A percentile compares a stretch with the other conserved stretches of the same genome.
phyloP scores from a whole-genome alignment of 2,329 filamentous ascomycete species.

The Aaosphaeria pasadenensis region DNA sequence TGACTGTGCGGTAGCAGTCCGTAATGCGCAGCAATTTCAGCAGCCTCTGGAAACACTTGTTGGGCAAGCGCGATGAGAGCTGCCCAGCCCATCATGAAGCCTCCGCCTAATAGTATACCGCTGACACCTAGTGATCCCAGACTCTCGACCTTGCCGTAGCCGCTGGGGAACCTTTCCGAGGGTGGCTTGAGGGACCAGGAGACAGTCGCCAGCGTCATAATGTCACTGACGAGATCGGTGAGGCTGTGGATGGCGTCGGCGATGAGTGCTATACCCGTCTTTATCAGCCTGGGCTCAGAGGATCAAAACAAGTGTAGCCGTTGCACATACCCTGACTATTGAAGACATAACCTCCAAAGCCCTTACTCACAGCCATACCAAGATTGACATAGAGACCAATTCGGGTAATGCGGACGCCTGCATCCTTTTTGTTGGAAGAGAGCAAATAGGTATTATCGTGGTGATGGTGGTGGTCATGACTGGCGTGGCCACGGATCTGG shows the following conservation, averaged over 20 bases:
- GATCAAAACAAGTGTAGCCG: too few species aligned
- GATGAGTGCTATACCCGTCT: constrained; percentile 59
- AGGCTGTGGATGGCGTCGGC: constrained; percentile 95
- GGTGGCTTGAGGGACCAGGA: constrained; percentile 88
- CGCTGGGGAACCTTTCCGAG: constrained; percentile 77
- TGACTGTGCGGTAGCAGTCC: constrained; percentile 55
- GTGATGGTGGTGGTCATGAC: constrained; percentile 67
- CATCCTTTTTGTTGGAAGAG: constrained; percentile 82
- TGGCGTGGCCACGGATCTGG: constrained; percentile 32
- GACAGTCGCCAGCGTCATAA: constrained; percentile 90
- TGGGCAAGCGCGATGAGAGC: constrained; percentile 58
- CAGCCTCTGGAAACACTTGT: constrained; percentile 48
- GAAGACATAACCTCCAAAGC: constrained; percentile 87
- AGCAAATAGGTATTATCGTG: constrained; percentile 83
- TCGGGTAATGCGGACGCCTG: constrained; percentile 88
- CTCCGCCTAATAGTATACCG: constrained; percentile 82
- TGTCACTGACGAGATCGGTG: constrained; percentile 90
- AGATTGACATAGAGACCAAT: constrained; percentile 88
- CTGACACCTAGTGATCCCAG: constrained; percentile 91
- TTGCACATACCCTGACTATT: constrained; percentile 67
- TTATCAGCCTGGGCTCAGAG: too few species aligned
- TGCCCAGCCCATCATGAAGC: constrained; percentile 80
- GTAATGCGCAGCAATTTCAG: constrained; percentile 40
- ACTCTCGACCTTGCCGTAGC: constrained; percentile 98
- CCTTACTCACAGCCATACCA: constrained; percentile 91